Base-by-base conservation (phyloP, 768 basidiomycete genomes). In the Tephrocybe sp. region DNA sequence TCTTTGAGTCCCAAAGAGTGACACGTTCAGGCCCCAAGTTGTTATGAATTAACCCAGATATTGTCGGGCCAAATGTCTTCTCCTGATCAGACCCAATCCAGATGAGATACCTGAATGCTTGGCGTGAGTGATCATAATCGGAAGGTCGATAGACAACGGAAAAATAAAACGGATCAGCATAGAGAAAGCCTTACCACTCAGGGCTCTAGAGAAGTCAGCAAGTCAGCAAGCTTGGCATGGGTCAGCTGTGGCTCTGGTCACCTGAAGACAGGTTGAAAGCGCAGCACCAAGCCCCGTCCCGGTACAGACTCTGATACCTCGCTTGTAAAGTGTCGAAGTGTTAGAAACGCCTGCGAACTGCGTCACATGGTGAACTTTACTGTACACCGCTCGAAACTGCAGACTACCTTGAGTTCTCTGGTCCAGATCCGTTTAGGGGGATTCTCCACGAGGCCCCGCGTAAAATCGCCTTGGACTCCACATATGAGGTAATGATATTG, bases 81-180 rank as follows among this genome's bases (percentile, higher is more conserved):
- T 87, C 88, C 65, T 90, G 89, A 63, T 89, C 85, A 39, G 88
- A 89, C 36, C 88, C 82, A 61, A 89, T 89, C 88, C 88, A 91
- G 56, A 91, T 88, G 36, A 89, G 73, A 64, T 82, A 88, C 87
- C 86, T 88, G 56, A 35, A 34, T 33, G 55, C 26, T 54, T 20
- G 32, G 30, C 17, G 22, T 51, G 50, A 59, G 40, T 53, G 14
- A 31, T 53, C 47, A 38, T 9, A 13, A 48, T 31, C 23, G 47
- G 42, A 49, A 36, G 41, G 39, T 39, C 12, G 20, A 23, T 49
- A 17, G 33, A 33, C 34, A 22, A 41, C 45, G 53, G 53, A 56
- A 36, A 58, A 57, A 46, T 35, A 36, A 19, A 20, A 54, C 58
- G 55, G 51, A 59, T 57, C 57, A 54, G 39, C 34, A 51, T 46